Evolutionary conservation across 371 early-diverging fungal species (phyloP).

Genomic region (Circinella umbellata): DNA sequence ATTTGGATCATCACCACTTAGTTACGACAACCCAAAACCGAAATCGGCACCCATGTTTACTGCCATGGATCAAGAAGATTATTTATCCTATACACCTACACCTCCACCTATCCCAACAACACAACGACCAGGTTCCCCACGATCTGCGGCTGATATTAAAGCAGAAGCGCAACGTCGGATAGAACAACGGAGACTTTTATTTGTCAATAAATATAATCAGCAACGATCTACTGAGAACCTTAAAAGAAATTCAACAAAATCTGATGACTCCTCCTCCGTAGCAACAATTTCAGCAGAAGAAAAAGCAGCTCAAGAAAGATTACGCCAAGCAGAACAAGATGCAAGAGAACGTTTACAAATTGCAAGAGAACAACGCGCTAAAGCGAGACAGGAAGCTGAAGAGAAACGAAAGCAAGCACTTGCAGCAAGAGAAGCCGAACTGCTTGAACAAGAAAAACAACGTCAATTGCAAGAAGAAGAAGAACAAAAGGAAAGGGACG

Average conservation of each 20-base stretch:
- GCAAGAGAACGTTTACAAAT: constrained; percentile 31
- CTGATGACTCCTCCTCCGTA: neutral
- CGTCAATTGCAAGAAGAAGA: constrained; percentile 24
- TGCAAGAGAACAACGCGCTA: constrained; percentile 23
- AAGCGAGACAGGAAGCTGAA: constrained; percentile 24
- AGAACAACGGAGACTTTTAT: constrained; percentile 35
- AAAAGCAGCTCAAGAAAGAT: constrained; percentile 45
- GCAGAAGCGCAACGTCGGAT: constrained; percentile 49
- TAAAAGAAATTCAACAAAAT: neutral
- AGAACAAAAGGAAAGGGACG: constrained; percentile 30
- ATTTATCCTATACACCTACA: neutral
- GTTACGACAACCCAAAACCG: neutral
- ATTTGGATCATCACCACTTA: neutral
- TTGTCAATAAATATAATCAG: constrained; percentile 16
- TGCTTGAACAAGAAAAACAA: constrained; percentile 19
- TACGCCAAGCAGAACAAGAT: constrained; percentile 43
- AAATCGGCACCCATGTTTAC: constrained; percentile 8
- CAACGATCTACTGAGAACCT: constrained; percentile 5
- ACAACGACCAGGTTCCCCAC: constrained; percentile 43
- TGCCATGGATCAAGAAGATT: constrained; percentile 3
- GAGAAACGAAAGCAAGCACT: constrained; percentile 31
- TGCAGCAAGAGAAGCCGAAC: constrained; percentile 15
- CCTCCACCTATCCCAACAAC: constrained; percentile 49
- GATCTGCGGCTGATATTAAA: constrained; percentile 49
- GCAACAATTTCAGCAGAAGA: constrained; percentile 16